phyloP scores from a whole-genome alignment of 2,329 filamentous ascomycete species.

The Xylariales sp. region DNA sequence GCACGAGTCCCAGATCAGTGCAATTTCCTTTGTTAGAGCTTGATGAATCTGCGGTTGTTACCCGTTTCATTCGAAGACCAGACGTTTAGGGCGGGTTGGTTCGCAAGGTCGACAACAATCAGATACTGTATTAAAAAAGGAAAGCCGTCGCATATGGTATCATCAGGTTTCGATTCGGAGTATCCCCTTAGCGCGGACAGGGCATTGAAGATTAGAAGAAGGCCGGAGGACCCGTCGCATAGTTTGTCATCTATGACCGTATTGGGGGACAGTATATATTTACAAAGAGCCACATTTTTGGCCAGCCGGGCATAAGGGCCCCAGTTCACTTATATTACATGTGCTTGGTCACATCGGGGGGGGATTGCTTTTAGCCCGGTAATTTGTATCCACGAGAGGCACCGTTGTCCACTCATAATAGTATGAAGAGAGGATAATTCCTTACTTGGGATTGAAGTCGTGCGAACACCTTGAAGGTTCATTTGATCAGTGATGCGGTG shows the following conservation, averaged over 20 bases:
- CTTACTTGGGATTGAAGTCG: too few species aligned
- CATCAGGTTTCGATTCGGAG: not conserved
- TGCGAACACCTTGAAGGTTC: too few species aligned
- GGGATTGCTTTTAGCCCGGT: too few species aligned
- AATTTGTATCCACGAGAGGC: too few species aligned
- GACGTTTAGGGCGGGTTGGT: slow-evolving; percentile 9
- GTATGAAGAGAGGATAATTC: too few species aligned
- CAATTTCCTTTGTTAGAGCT: slow-evolving; percentile 28
- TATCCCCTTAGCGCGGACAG: not conserved
- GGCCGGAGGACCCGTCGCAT: not conserved
- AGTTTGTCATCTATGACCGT: not conserved
- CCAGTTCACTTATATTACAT: too few species aligned
- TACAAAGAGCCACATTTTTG: not conserved
- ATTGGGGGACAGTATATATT: not conserved
- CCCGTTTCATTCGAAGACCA: slow-evolving; percentile 10
- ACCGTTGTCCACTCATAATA: too few species aligned
- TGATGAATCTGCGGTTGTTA: slow-evolving; percentile 12
- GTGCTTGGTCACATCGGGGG: too few species aligned
- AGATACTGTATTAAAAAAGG: slow-evolving; percentile 22
- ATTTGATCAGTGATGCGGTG: too few species aligned
- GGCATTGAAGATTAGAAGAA: not conserved
- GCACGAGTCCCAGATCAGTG: slow-evolving; percentile 18
- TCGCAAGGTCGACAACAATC: slow-evolving; percentile 11
- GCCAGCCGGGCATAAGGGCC: not conserved
- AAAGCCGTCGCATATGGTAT: not conserved